phyloP scores from a whole-genome alignment of 192 early-diverging fungal species.

The Backusella morwellensis region DNA sequence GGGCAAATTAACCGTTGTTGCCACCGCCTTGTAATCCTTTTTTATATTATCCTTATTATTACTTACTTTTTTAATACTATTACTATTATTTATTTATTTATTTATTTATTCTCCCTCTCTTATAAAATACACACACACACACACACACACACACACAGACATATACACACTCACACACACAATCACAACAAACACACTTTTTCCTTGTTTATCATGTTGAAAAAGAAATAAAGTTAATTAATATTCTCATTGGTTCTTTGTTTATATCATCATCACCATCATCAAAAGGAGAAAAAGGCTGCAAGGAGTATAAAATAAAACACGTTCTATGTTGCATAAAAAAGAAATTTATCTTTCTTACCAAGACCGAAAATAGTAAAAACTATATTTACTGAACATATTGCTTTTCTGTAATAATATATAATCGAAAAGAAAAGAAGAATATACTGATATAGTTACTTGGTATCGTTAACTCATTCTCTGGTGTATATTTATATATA shows the following conservation, averaged over 20 bases:
- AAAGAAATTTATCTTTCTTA: not conserved
- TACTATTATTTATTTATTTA: slow-evolving; percentile 7
- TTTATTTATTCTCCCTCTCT: not conserved
- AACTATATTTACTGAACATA: not conserved
- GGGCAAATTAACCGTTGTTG: slow-evolving; percentile 49
- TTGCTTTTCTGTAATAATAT: not conserved
- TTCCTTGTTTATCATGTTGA: not conserved
- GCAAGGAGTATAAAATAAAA: not conserved
- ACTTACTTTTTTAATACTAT: not conserved
- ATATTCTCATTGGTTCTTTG: not conserved
- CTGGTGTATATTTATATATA: no score
- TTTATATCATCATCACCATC: not conserved
- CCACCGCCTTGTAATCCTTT: not conserved
- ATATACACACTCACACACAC: not conserved
- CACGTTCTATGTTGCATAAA: not conserved
- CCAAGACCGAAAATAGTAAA: not conserved
- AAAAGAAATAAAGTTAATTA: not conserved
- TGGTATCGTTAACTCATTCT: no score
- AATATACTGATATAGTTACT: no score
- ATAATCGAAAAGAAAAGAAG: no score
- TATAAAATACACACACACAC: not conserved
- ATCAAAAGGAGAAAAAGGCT: not conserved
- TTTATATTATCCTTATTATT: slow-evolving; percentile 1
- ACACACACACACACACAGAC: not conserved
- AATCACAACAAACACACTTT: not conserved